Conservation (phyloP, 1,284 basidiomycete species). For the Acaromyces ingoldii region DNA sequence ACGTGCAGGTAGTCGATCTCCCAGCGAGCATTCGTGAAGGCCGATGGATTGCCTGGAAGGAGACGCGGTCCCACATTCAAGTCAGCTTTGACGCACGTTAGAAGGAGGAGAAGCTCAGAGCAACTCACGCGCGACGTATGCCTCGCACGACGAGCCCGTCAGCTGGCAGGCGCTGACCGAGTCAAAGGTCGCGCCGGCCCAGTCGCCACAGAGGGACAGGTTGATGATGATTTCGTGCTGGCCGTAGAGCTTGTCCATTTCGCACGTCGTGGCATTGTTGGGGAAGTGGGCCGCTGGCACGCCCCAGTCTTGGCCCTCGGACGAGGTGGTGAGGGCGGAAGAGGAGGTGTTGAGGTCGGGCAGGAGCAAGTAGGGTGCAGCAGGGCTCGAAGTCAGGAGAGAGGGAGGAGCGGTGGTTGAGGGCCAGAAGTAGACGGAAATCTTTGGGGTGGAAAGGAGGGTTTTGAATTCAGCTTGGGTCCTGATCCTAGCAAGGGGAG, state of each 20-base stretch:
- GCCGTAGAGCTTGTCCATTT: constrained; percentile 29
- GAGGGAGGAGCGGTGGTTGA: constrained; percentile 16
- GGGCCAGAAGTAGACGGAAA: constrained; percentile 44
- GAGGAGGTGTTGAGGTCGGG: constrained; percentile 12
- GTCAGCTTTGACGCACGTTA: not conserved
- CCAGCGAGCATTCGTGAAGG: constrained; percentile 32
- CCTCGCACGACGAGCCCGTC: constrained; percentile 21
- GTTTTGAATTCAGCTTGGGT: constrained; percentile 8
- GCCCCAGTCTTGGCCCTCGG: constrained; percentile 19
- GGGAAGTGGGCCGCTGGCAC: constrained; percentile 36
- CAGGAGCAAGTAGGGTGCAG: constrained; percentile 6
- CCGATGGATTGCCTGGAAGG: constrained; percentile 18
- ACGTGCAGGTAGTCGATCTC: constrained; percentile 40
- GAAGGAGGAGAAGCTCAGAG: constrained; percentile 1
- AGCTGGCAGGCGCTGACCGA: constrained; percentile 13
- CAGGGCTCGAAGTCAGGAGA: constrained; percentile 7
- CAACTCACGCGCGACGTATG: constrained; percentile 18
- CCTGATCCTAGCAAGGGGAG: constrained; percentile 17
- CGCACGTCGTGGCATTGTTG: not conserved
- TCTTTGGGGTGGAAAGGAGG: too few species aligned
- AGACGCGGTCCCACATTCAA: too few species aligned
- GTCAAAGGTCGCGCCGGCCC: constrained; percentile 28
- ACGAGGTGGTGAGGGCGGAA: constrained; percentile 3
- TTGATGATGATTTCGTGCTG: constrained; percentile 33
- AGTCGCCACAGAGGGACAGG: constrained; percentile 45